phyloP scores from a whole-genome alignment of 306 rosid species.

The Parietaria judaica region DNA sequence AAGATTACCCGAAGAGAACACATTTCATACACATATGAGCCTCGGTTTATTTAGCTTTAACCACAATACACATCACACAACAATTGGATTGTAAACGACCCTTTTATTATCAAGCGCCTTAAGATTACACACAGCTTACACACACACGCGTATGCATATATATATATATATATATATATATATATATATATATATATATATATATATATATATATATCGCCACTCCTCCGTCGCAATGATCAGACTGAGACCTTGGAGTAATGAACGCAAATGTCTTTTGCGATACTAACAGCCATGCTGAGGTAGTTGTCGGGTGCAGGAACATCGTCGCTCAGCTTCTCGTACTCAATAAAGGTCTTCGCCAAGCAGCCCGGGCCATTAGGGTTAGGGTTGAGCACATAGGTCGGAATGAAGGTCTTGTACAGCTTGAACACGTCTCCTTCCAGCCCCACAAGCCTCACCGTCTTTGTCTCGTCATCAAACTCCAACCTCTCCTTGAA shows the following conservation, averaged over 20 bases:
- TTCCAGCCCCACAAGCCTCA: constrained; percentile 17
- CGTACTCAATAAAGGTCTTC: constrained; percentile 17
- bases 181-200: too few species aligned
- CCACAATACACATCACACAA: too few species aligned
- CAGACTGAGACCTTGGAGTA: background rate
- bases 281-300: constrained; percentile 9
- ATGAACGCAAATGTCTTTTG: constrained; percentile 27
- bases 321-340: constrained; percentile 16
- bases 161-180: too few species aligned
- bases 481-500: constrained; percentile 32
- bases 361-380: background rate
- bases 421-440: constrained; percentile 26
- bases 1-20: too few species aligned
- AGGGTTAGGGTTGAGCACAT: constrained; percentile 2
- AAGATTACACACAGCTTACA: too few species aligned
- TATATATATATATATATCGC: too few species aligned
- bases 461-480: constrained; percentile 15
- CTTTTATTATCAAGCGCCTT: too few species aligned
- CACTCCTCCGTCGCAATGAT: too few species aligned
- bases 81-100: too few species aligned
- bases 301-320: constrained; percentile 27
- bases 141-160: too few species aligned
- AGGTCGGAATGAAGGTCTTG: constrained; percentile 21
- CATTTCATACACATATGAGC: too few species aligned
- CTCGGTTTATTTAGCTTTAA: too few species aligned